Base-by-base conservation (phyloP, 2,329 filamentous ascomycete species). In the Cercospora brassicicola region DNA sequence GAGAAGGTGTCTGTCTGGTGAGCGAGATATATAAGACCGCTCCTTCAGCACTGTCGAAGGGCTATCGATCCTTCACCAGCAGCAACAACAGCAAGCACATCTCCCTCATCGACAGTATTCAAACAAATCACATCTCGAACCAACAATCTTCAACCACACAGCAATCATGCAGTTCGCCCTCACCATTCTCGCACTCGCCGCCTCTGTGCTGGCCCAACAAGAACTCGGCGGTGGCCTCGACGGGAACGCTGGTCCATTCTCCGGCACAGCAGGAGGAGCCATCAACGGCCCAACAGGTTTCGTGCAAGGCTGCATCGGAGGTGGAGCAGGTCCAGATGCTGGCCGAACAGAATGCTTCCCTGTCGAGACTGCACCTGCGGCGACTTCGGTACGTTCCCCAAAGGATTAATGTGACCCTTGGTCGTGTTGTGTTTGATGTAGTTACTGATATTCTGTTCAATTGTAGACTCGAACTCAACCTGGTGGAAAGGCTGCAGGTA, bases 221-320 rank as follows among this genome's bases (percentile, higher is more conserved):
- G 69, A 68, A 57, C 63, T 70, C 56, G 69, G 66, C 30, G 69
- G 69, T 8, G 69, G 66, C 11, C 10, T 60, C 5, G 66, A 67
- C 33, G 69, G 66, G 13, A 68, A 64, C 8, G 36, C 48, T 10
- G 69, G 69, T 9, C 45, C 53, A 13, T 18, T 59, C n/a, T 42
- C 68, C 8, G 69, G 66, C 1, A 70, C 69, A 8, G 62, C 62
- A 31, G 69, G 69, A 23, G 69, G 69, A 28, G 69, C 69, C 33
- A 64, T 70, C 60, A 68, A 68, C 5, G 69, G 69, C 13, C 69
- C 69, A 23, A 70, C 69, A 53, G 69, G 69, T 30, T 56, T 60
- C 56, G 61, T 68, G 5, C 59, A 70, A 55, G 69, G 69, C 55
- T 70, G 69, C 6, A 65, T 70, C 36, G 69, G 69, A 59, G 66